Conservation (phyloP, 345 rosid genomes). For the Eucalyptus leucophloia region DNA sequence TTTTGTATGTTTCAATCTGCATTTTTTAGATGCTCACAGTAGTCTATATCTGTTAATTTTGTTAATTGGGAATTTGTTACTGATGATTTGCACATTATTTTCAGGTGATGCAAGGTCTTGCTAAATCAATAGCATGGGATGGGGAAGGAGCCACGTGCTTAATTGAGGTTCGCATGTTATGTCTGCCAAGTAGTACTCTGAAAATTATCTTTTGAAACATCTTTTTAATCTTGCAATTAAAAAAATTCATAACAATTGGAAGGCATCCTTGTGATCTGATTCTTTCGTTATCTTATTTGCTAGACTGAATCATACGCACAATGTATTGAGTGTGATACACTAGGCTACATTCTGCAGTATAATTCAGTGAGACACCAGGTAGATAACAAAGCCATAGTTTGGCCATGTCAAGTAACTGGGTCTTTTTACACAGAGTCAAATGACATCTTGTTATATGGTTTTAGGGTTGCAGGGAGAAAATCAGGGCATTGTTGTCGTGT, state of each 20-base stretch:
- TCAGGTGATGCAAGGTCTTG: slow-evolving; percentile 98
- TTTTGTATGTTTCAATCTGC: not conserved
- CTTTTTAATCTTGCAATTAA: not conserved
- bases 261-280: not conserved
- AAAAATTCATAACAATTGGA: not conserved
- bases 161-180: slow-evolving; percentile 49
- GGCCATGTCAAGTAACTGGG: not conserved
- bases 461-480: not conserved
- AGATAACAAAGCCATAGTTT: not conserved
- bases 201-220: not conserved
- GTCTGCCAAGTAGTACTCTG: not conserved
- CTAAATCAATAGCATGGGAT: slow-evolving; percentile 99
- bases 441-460: not conserved
- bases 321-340: not conserved
- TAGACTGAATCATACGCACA: not conserved
- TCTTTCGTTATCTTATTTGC: not conserved
- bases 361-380: not conserved
- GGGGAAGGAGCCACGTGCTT: slow-evolving; percentile 98
- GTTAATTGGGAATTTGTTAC: not conserved
- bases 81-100: not conserved
- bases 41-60: not conserved
- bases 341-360: not conserved
- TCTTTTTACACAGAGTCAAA: not conserved
- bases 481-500: not conserved
- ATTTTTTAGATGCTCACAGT: not conserved